Percentiles rank a stretch among this genome's conserved stretches.
Evolutionary conservation across 208 protist species (phyloP).

Genomic region (Herpetomonas samuelpessoai): DNA sequence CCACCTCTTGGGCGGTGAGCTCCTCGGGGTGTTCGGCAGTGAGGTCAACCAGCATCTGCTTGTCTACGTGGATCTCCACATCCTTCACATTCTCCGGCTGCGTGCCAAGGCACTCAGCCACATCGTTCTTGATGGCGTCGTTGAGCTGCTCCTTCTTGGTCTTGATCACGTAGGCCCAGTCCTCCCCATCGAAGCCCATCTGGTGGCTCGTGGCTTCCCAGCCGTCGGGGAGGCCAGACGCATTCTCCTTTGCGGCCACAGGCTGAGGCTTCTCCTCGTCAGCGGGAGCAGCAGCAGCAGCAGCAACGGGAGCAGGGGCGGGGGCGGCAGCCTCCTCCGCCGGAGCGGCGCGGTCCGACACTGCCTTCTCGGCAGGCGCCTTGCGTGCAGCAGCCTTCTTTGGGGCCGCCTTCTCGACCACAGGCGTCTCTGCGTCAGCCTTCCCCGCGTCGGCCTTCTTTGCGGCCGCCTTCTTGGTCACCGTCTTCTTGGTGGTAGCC

Average conservation of each 20-base stretch:
- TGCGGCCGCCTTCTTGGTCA: no score
- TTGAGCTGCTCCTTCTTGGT: slow-evolving; percentile 1
- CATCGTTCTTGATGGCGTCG: background rate
- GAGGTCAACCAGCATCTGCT: slow-evolving; percentile 42
- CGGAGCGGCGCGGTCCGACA: no score
- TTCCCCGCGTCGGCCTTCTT: no score
- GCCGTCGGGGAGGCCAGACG: slow-evolving; percentile 3
- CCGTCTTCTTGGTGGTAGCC: no score
- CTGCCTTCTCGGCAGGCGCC: no score
- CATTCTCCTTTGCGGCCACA: slow-evolving; percentile 1
- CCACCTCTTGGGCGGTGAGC: slow-evolving; percentile 27
- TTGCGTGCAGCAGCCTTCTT: no score
- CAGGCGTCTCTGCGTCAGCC: no score
- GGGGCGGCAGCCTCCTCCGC: no score
- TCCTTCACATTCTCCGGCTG: slow-evolving; percentile 28
- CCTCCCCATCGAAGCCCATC: slow-evolving; percentile 50
- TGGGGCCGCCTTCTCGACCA: no score
- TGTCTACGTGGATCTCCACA: slow-evolving; percentile 19
- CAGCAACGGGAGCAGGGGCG: no score
- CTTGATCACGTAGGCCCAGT: slow-evolving; percentile 56
- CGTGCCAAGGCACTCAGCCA: slow-evolving; percentile 20
- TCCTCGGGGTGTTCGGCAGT: slow-evolving; percentile 34
- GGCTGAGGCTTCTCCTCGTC: no score
- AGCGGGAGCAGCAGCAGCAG: no score
- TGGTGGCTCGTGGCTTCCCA: slow-evolving; percentile 22